Evolutionary conservation across 2,329 filamentous ascomycete species (phyloP).

Genomic region (Graphiopsis chlorocephala): DNA sequence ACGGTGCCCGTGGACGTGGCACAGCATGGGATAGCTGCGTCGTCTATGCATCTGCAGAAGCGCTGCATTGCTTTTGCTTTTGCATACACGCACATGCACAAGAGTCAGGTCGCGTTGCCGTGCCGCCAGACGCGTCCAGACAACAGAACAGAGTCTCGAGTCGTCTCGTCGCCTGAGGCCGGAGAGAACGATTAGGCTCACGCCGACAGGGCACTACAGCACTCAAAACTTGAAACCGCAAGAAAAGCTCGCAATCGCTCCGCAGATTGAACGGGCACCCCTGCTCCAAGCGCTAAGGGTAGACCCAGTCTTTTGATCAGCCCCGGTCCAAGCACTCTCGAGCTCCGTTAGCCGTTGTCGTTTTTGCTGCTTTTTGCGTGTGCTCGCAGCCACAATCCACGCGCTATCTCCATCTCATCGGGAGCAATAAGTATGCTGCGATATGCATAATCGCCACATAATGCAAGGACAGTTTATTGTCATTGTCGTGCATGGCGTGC

Average conservation of each 20-base stretch:
- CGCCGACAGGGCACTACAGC: background rate
- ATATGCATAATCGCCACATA: background rate
- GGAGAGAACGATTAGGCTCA: background rate
- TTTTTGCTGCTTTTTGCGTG: background rate
- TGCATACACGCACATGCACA: background rate
- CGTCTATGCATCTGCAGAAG: background rate
- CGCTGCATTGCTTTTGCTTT: background rate
- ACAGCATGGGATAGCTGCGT: background rate
- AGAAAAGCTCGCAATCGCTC: slow-evolving; percentile 12
- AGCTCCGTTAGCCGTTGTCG: background rate
- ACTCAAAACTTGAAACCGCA: slow-evolving; percentile 1
- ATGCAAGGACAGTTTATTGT: background rate
- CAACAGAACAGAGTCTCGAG: background rate
- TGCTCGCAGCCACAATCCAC: background rate
- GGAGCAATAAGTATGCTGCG: background rate
- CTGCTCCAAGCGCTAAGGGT: background rate
- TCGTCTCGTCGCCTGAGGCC: background rate
- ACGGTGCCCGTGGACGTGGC: background rate
- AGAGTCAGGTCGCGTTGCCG: slow-evolving; percentile 5
- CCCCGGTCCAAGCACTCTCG: background rate
- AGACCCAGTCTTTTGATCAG: slow-evolving; percentile 4
- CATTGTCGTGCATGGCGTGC: background rate
- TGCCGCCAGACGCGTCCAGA: slow-evolving; percentile 6
- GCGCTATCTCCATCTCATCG: background rate
- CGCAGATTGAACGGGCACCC: slow-evolving; percentile 13